phyloP scores from a whole-genome alignment of 805 yeast genomes.

The Metschnikowia corniflorae region DNA sequence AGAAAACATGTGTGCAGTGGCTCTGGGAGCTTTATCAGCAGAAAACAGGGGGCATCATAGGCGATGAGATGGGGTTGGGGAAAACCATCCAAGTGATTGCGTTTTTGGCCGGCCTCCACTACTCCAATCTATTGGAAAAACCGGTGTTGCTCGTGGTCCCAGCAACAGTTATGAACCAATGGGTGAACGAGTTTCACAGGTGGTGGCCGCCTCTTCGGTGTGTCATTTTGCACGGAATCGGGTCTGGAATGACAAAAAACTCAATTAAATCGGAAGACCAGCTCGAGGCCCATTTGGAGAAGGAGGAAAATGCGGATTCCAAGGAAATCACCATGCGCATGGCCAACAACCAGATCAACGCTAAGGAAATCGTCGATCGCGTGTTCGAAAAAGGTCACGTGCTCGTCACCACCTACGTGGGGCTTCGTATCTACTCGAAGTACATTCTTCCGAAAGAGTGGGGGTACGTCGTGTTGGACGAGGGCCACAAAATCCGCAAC shows the following conservation, averaged over 20 bases:
- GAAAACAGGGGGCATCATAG: constrained; percentile 89
- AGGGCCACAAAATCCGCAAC: constrained; percentile 94
- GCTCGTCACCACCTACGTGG: constrained; percentile 87
- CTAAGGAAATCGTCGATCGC: constrained; percentile 49
- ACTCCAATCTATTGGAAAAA: constrained; percentile 66
- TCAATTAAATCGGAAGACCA: constrained; percentile 37
- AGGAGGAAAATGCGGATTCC: constrained; percentile 17
- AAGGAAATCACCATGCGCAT: constrained; percentile 14
- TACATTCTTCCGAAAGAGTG: constrained; percentile 64
- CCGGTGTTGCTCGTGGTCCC: constrained; percentile 92
- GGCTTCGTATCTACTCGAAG: constrained; percentile 65
- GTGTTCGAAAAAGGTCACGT: constrained; percentile 74
- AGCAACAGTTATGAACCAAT: constrained; percentile 91
- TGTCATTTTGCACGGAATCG: constrained; percentile 86
- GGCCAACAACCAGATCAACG: constrained; percentile 35
- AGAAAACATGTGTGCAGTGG: constrained; percentile 97
- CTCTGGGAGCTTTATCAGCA: constrained; percentile 90
- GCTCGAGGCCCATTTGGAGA: constrained; percentile 49
- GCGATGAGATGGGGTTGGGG: constrained; percentile 98
- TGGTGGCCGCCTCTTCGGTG: constrained; percentile 98
- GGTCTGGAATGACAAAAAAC: constrained; percentile 65
- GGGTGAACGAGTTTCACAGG: constrained; percentile 93
- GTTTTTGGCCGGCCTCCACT: constrained; percentile 86
- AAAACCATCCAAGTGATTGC: constrained; percentile 92
- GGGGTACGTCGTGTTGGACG: constrained; percentile 91